A percentile compares a stretch with the other conserved stretches of the same genome.
Conservation (phyloP, 108 stramenopile genomes). For the Skeletonema grethae region DNA sequence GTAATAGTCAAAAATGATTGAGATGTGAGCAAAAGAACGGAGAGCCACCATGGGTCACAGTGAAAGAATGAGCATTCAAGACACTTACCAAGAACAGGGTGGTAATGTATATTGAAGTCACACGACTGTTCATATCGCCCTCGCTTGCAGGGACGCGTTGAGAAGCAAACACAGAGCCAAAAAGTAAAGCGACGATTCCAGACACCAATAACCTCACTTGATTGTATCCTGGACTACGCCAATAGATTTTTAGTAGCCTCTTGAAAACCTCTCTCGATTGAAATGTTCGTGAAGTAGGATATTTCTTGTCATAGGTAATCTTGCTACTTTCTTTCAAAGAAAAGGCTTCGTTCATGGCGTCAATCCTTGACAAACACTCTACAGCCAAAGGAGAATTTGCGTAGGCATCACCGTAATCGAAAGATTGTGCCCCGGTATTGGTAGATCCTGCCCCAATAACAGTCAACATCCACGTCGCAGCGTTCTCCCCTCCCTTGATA, state of each 20-base stretch:
- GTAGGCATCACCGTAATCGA: slow-evolving; percentile 60
- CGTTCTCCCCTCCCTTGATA: slow-evolving; percentile 70
- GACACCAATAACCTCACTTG: slow-evolving; percentile 52
- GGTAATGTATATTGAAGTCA: slow-evolving; percentile 67
- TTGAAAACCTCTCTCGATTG: slow-evolving; percentile 50
- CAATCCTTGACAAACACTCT: slow-evolving; percentile 47
- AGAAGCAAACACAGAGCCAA: slow-evolving; percentile 60
- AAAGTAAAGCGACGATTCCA: slow-evolving; percentile 58
- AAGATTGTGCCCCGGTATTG: slow-evolving; percentile 15
- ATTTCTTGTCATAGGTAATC: slow-evolving; percentile 45
- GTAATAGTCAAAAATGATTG: neutral
- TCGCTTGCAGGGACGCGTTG: slow-evolving; percentile 54
- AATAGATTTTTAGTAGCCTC: slow-evolving; percentile 57
- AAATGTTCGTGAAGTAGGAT: slow-evolving; percentile 45
- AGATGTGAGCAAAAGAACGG: neutral
- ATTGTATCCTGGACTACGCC: slow-evolving; percentile 69
- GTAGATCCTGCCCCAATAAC: slow-evolving; percentile 53
- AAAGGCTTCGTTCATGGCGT: slow-evolving; percentile 20
- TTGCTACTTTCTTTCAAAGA: slow-evolving; percentile 36
- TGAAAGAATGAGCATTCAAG: neutral
- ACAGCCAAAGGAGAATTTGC: slow-evolving; percentile 42
- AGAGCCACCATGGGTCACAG: neutral
- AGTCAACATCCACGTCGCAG: slow-evolving; percentile 72
- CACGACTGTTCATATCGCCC: slow-evolving; percentile 59
- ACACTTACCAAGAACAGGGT: slow-evolving; percentile 47